Base-by-base conservation (phyloP, 1,284 basidiomycete genomes). In the Heterobasidion annosum region DNA sequence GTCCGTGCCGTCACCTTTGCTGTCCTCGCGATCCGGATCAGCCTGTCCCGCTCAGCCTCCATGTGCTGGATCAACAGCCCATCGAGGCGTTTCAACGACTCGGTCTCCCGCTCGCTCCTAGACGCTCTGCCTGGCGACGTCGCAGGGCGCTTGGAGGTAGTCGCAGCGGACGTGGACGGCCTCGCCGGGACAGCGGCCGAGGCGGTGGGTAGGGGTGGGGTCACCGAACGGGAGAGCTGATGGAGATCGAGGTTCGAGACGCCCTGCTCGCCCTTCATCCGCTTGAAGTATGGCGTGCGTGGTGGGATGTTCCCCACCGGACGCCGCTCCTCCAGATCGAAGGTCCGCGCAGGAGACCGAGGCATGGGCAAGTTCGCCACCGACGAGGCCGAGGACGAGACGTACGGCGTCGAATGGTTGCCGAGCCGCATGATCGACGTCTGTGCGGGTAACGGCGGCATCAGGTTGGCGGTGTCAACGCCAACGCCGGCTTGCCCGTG, bases 41-140 rank as follows among this genome's bases (percentile, higher is more conserved):
- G 75, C 44, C 78, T 82, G 63, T 87, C 83, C 70, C 81, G 83
- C 69, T 90, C 77, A 52, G 80, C 75, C 68, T 85, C 82, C 72
- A 90, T 84, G 66, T 90, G 87, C 66, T 83, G 79, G 54, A 81
- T 68, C 53, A 90, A 69, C 78, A 90, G 77, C 60, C 85, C 88
- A 64, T 90, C 86, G 59, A 90, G 68, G 65, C 74, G 77, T 67
- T 69, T 73, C 60, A 83, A 65, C 35, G 81, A 81, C 67, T 83
- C 82, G 74, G 72, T 37, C 57, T 56, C 51, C 57, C 51, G 13
- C 35, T 43, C 16, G 34, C 48, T 53, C 55, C 40, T 61, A 54
- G 35, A n/a, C 12, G 34, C 18, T 9, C 55, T 46, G 43, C 51
- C 59, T 7, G 58, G 59, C 19, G 64, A 62, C 15, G 62, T 65